These are phyloP conservation scores for Lasiosphaeris hirsuta DNA, from an alignment of 495 filamentous ascomycete species.

Conservation along the genomic window DNA sequence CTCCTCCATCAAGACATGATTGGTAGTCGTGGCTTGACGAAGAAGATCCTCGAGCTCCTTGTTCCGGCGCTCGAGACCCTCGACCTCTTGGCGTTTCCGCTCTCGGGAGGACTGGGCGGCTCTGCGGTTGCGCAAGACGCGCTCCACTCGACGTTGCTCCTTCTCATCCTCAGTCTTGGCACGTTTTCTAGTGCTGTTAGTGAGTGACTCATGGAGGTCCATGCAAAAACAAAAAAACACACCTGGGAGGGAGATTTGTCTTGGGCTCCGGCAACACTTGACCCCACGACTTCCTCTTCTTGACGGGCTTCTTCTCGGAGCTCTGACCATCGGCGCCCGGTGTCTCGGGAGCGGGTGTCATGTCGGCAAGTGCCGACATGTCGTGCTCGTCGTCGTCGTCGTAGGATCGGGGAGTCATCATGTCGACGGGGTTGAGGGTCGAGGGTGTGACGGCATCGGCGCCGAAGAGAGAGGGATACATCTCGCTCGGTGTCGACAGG, in stretches of 20 bases:
- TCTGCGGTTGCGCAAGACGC: conserved; percentile 90
- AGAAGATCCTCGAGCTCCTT: conserved; percentile 65
- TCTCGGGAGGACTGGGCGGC: conserved; percentile 95
- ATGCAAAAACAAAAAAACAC: conserved; percentile 31
- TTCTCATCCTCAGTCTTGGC: conserved; percentile 99
- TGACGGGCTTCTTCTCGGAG: conserved; percentile 71
- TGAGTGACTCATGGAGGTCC: conserved; percentile 4
- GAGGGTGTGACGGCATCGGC: conserved; percentile 18
- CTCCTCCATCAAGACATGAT: conserved; percentile 61
- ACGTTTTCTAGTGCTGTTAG: conserved; percentile 66
- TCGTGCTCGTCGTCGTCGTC: conserved; percentile 29
- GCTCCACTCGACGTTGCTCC: conserved; percentile 95
- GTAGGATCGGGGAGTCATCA: conserved; percentile 46
- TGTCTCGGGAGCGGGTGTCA: conserved; percentile 17
- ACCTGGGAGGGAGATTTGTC: conserved; percentile 94
- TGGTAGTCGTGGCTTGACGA: conserved; percentile 60
- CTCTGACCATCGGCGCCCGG: conserved; percentile 19
- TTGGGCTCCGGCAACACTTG: conserved; percentile 95
- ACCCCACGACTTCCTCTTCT: conserved; percentile 99
- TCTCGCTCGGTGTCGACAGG: conserved; percentile 49
- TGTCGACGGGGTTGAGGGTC: conserved; percentile 39
- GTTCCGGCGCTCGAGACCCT: conserved; percentile 78
- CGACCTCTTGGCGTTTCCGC: conserved; percentile 90
- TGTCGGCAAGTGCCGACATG: conserved; percentile 15
- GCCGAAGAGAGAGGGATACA: conserved; percentile 50